Percentiles rank a stretch among this genome's conserved stretches.
Conservation (phyloP, 2,329 filamentous ascomycete genomes). For the Grosmannia serpens region DNA sequence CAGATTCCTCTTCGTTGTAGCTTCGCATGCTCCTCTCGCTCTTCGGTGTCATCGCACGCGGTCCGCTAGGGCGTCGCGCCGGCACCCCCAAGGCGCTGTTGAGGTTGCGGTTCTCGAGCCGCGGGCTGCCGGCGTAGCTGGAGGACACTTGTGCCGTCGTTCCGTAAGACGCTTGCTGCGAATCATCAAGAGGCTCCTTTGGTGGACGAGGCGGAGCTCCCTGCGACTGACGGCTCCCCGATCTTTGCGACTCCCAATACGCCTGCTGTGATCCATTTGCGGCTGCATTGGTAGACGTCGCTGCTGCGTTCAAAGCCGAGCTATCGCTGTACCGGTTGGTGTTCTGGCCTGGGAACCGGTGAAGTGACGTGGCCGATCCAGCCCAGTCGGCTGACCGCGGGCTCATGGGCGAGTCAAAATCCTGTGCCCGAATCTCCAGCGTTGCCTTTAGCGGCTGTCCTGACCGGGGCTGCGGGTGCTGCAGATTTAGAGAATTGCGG, state of each 20-base stretch:
- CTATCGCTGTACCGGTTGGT: constrained; percentile 37
- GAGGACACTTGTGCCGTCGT: constrained; percentile 28
- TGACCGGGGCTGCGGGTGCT: constrained; percentile 66
- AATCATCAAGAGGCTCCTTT: constrained; percentile 45
- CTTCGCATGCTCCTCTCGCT: constrained; percentile 24
- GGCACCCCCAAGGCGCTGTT: constrained; percentile 40
- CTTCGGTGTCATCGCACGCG: constrained; percentile 50
- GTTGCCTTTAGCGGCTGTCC: constrained; percentile 65
- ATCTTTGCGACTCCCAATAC: constrained; percentile 34
- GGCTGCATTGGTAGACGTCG: background rate
- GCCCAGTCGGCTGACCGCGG: constrained; percentile 52
- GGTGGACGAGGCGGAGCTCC: constrained; percentile 43
- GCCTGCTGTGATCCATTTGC: constrained; percentile 22
- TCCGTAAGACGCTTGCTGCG: constrained; percentile 30
- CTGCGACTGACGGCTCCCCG: constrained; percentile 18
- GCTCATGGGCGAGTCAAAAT: constrained; percentile 50
- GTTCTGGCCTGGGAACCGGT: constrained; percentile 36
- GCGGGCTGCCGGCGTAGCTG: constrained; percentile 40
- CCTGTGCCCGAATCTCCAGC: constrained; percentile 58
- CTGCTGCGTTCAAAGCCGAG: constrained; percentile 18
- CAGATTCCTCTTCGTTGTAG: constrained; percentile 22
- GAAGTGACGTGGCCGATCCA: constrained; percentile 47
- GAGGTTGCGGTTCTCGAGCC: constrained; percentile 45
- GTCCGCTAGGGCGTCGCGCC: constrained; percentile 44
- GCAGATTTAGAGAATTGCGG: constrained; percentile 66